Evolutionary conservation across 2,329 filamentous ascomycete genomes (phyloP), one percentile per base, ranked within the genome.

Genomic region (Domatiomyces globalis): DNA sequence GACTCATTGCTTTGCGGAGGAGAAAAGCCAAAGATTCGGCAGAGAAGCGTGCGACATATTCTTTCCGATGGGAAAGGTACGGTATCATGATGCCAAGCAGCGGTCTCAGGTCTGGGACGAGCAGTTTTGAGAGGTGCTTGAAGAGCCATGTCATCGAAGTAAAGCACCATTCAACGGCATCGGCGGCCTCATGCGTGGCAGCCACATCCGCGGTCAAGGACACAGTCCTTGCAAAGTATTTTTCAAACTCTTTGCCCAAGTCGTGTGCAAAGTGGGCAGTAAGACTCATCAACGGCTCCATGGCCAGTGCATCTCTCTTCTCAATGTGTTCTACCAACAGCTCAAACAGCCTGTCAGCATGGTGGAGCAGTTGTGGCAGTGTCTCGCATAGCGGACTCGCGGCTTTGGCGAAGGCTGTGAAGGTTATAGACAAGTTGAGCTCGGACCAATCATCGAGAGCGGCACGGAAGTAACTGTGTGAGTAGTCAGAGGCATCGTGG

Each of bases 131-230:
- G 4, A 98, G 78, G 63, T 96, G 96, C 65, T 98, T 98, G 78
- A 98, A 95, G 43, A 96, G 74, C 74, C 94, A 98, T 45, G 92
- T 88, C 51, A 98, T 74, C 60, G 87, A 89, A 10, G 84, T 87
- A 69, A 98, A 98, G 48, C 87, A 90, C 89, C 90, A 96, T 70
- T 98, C 92, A 48, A 96, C 86, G n/a, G 94, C 88, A 56, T 89
- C 86, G 22, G 86, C 82, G 62, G 86, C 84, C 51, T 85, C 76
- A 49, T 86, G 80, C 61, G 80, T 84, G 50, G 82, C 82, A 9
- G 88, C 89, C 57, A 96, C 78, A 15, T 80, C 79, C 42, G 86
- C 79, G 50, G 98, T 80, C 50, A 94, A 72, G 50, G 74, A 77
- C 52, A 98, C 79, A 22, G 85, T 81, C 49, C 78, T 76, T 45